Conservation (phyloP, 2,329 filamentous ascomycete species). For the Stachybotrys elegans region DNA sequence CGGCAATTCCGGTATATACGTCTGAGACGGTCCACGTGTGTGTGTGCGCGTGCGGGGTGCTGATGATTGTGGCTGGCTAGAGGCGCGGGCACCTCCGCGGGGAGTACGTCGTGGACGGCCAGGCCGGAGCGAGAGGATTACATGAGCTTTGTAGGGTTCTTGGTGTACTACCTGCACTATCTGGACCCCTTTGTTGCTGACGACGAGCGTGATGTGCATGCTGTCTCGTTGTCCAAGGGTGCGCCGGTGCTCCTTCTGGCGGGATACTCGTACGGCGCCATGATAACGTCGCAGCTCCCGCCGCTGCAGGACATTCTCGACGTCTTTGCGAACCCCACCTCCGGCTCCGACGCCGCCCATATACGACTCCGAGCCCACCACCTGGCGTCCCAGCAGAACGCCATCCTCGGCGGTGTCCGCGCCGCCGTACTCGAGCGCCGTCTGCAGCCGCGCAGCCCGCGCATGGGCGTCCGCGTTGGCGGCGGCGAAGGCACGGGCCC, state of each 20-base stretch:
- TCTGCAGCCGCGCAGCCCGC: slow-evolving; percentile 17
- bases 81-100: slow-evolving; percentile 69
- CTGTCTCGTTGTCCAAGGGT: neutral
- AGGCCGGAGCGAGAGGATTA: slow-evolving; percentile 80
- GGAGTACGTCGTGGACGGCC: slow-evolving; percentile 82
- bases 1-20: slow-evolving; percentile 8
- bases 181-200: slow-evolving; percentile 37
- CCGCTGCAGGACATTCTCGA: slow-evolving; percentile 53
- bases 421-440: slow-evolving; percentile 21
- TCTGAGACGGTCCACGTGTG: too few relatives aligned
- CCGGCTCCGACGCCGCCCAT: slow-evolving; percentile 58
- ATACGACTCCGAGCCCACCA: slow-evolving; percentile 66
- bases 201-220: neutral
- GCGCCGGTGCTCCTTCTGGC: slow-evolving; percentile 51
- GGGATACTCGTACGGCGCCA: slow-evolving; percentile 88
- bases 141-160: slow-evolving; percentile 73
- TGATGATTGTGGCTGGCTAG: slow-evolving; percentile 39
- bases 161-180: slow-evolving; percentile 65
- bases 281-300: slow-evolving; percentile 72
- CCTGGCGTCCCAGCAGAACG: slow-evolving; percentile 59
- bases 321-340: slow-evolving; percentile 47
- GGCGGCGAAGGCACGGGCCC: slow-evolving; percentile 38
- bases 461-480: slow-evolving; percentile 41
- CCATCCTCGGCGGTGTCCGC: slow-evolving; percentile 33
- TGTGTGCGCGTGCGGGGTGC: too few relatives aligned